phyloP scores from a whole-genome alignment of 164 flowering plant genomes.

The Vitis riparia region DNA sequence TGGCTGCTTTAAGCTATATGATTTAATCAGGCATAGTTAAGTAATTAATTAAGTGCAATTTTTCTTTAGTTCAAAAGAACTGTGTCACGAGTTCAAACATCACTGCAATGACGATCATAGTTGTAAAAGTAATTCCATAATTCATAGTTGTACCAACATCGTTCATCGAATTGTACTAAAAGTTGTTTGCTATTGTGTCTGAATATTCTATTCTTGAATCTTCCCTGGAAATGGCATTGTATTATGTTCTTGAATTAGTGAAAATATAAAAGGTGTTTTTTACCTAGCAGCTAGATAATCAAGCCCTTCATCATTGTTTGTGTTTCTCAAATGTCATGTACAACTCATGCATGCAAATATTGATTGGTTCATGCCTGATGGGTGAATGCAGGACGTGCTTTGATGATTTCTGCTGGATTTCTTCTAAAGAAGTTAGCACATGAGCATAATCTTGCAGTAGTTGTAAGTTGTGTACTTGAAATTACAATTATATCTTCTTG shows the following conservation, averaged over 20 bases:
- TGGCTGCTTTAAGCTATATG: not conserved
- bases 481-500: not conserved
- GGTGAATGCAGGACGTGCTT: slow-evolving; percentile 58
- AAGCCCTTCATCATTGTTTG: not conserved
- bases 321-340: not conserved
- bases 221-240: too few relatives aligned
- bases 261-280: too few relatives aligned
- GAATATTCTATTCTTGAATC: too few relatives aligned
- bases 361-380: slow-evolving; percentile 8
- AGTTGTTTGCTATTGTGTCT: too few relatives aligned
- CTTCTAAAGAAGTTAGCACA: slow-evolving; percentile 74
- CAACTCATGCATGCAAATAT: not conserved
- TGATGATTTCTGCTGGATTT: slow-evolving; percentile 69
- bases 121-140: not conserved
- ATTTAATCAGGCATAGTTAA: not conserved
- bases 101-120: not conserved
- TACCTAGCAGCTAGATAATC: too few relatives aligned
- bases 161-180: not conserved
- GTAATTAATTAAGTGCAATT: not conserved
- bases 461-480: slow-evolving; percentile 42
- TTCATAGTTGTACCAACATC: not conserved
- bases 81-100: not conserved
- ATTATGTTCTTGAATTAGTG: too few relatives aligned
- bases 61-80: not conserved
- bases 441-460: slow-evolving; percentile 58